Conservation (phyloP, 1,284 basidiomycete species). For the Sporisorium iseilematis-ciliati region DNA sequence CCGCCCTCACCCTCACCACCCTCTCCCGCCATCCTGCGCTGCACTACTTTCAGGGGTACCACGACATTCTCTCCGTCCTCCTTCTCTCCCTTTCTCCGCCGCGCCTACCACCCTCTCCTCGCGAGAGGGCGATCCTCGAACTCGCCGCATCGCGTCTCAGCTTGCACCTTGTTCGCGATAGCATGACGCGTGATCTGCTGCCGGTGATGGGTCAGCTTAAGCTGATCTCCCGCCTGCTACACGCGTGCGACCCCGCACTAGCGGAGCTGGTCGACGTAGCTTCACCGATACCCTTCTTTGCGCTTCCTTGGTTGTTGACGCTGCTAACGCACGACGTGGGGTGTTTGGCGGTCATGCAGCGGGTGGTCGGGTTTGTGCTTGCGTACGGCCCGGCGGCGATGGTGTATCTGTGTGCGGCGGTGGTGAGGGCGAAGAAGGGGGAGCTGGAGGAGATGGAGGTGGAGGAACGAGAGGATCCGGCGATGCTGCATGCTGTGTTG, state of each 20-base stretch:
- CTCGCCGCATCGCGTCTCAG: conserved; percentile 76
- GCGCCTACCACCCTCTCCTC: conserved; percentile 4
- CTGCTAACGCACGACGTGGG: conserved; percentile 89
- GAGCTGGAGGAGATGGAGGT: conserved; percentile 28
- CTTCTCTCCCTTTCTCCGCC: conserved; percentile 76
- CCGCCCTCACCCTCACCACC: conserved; percentile 73
- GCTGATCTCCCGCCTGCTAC: conserved; percentile 78
- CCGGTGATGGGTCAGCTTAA: conserved; percentile 85
- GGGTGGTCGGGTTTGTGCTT: conserved; percentile 88
- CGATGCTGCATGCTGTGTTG: conserved; percentile 53
- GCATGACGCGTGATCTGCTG: conserved; percentile 86
- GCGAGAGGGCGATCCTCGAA: conserved; percentile 19
- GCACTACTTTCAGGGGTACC: conserved; percentile 88
- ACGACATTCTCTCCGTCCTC: conserved; percentile 88
- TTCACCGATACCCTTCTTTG: conserved; percentile 83
- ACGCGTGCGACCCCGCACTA: conserved; percentile 79
- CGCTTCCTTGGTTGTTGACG: conserved; percentile 88
- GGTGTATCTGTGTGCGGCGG: conserved; percentile 83
- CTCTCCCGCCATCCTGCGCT: conserved; percentile 81
- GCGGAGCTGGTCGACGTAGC: conserved; percentile 77
- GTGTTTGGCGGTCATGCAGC: conserved; percentile 76
- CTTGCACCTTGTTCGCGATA: conserved; percentile 84
- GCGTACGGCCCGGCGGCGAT: conserved; percentile 82
- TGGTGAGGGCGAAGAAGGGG: conserved; percentile 67
- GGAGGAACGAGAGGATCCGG: conserved; percentile 45